Conservation (phyloP, 306 rosid species). For the Prinsepia uniflora region DNA sequence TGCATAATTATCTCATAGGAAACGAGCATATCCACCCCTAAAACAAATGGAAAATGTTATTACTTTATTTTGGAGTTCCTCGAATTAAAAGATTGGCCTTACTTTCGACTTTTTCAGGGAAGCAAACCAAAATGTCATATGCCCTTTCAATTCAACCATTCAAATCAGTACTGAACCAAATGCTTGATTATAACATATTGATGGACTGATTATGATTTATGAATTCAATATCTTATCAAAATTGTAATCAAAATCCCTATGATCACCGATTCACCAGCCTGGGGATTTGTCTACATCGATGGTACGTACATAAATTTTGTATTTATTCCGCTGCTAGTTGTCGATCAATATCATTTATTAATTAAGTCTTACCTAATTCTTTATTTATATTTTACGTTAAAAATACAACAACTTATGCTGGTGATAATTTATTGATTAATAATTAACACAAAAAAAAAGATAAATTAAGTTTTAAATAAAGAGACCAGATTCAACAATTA, state of each 20-base stretch:
- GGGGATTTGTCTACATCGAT: background rate
- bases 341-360: background rate
- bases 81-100: background rate
- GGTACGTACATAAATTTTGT: no score
- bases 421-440: no score
- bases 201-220: background rate
- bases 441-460: no score
- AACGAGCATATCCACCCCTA: no score
- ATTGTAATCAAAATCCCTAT: background rate
- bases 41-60: no score
- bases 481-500: no score
- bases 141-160: conserved; percentile 4
- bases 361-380: conserved; percentile 1
- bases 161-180: conserved; percentile 1
- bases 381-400: background rate
- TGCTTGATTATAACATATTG: background rate
- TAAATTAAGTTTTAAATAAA: no score
- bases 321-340: background rate
- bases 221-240: background rate
- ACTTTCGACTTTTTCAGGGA: background rate
- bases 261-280: no score
- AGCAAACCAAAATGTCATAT: conserved; percentile 11
- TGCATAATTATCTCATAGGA: no score
- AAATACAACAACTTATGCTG: no score
- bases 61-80: background rate